A percentile compares a stretch with the other conserved stretches of the same genome.
These are phyloP conservation scores for Phyllosticta capitalensis DNA, from an alignment of 2,329 filamentous ascomycete genomes.

Conservation along the genomic window DNA sequence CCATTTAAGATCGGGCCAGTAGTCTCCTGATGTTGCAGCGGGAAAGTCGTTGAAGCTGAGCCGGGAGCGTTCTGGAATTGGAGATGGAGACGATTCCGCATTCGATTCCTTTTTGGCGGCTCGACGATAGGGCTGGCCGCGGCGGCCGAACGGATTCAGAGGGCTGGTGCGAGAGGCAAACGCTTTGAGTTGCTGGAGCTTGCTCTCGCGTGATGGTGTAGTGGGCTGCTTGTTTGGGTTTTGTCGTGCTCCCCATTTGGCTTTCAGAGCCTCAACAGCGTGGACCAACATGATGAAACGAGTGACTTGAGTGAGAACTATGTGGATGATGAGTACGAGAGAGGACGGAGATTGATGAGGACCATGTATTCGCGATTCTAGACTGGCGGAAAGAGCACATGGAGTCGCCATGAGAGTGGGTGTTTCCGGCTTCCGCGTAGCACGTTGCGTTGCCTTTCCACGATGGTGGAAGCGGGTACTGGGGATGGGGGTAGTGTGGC, in stretches of 20 bases:
- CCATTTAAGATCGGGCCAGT: neutral
- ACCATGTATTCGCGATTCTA: neutral
- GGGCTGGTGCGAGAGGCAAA: constrained; percentile 4
- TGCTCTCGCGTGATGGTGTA: constrained; percentile 2
- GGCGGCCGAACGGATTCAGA: constrained; percentile 6
- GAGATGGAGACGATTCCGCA: neutral
- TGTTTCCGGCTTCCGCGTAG: neutral
- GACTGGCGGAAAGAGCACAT: neutral
- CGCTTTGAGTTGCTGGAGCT: constrained; percentile 6
- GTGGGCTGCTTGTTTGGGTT: neutral
- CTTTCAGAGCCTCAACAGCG: neutral
- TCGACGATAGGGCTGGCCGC: neutral
- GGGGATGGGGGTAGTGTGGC: neutral
- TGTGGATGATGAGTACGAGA: neutral
- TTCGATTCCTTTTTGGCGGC: neutral
- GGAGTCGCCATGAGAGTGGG: neutral
- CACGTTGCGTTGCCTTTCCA: neutral
- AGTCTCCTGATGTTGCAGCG: neutral
- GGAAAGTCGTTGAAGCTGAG: neutral
- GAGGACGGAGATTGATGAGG: neutral
- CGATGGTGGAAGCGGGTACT: neutral
- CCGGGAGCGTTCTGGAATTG: neutral
- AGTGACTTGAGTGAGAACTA: neutral
- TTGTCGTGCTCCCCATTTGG: constrained; percentile 6
- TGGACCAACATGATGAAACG: neutral